Percentiles rank a stretch among this genome's conserved stretches.
These are phyloP conservation scores for Metschnikowia lunata DNA, from an alignment of 805 yeast species.

Conservation along the genomic window DNA sequence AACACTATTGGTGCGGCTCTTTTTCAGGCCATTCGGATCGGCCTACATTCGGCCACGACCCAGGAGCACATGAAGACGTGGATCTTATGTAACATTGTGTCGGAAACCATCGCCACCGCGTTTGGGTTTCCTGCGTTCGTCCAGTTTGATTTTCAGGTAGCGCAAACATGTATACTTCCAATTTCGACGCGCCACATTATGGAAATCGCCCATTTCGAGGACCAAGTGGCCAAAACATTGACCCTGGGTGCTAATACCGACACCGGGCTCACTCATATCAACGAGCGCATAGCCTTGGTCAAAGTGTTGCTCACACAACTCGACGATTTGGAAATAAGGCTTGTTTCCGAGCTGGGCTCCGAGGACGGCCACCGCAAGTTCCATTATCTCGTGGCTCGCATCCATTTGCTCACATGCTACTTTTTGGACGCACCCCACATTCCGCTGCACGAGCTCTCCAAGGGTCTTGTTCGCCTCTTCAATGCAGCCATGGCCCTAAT, in stretches of 20 bases:
- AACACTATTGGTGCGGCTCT: slow-evolving; percentile 90
- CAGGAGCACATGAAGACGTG: slow-evolving; percentile 85
- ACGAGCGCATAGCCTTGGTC: slow-evolving; percentile 71
- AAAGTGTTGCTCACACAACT: slow-evolving; percentile 67
- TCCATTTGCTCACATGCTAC: slow-evolving; percentile 79
- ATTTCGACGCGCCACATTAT: slow-evolving; percentile 67
- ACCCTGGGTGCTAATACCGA: slow-evolving; percentile 67
- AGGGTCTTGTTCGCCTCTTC: slow-evolving; percentile 72
- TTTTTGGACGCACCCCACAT: slow-evolving; percentile 61
- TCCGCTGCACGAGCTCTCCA: slow-evolving; percentile 56
- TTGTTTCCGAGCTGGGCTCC: slow-evolving; percentile 32
- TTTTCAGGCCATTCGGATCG: slow-evolving; percentile 88
- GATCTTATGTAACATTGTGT: slow-evolving; percentile 88
- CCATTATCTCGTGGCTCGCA: slow-evolving; percentile 65
- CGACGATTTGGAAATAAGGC: slow-evolving; percentile 66
- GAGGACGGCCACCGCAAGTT: slow-evolving; percentile 66
- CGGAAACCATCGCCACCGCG: slow-evolving; percentile 85
- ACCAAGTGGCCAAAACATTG: slow-evolving; percentile 74
- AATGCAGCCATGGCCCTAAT: slow-evolving; percentile 74
- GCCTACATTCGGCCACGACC: slow-evolving; percentile 67
- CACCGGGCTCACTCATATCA: slow-evolving; percentile 58
- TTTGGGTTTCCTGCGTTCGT: slow-evolving; percentile 95
- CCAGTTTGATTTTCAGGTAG: slow-evolving; percentile 64
- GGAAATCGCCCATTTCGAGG: slow-evolving; percentile 80
- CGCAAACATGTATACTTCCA: slow-evolving; percentile 47